Evolutionary conservation across 805 yeast species (phyloP), one percentile per base, ranked within the genome.

Genomic region (Hemisphaericaspora nanyangensis): DNA sequence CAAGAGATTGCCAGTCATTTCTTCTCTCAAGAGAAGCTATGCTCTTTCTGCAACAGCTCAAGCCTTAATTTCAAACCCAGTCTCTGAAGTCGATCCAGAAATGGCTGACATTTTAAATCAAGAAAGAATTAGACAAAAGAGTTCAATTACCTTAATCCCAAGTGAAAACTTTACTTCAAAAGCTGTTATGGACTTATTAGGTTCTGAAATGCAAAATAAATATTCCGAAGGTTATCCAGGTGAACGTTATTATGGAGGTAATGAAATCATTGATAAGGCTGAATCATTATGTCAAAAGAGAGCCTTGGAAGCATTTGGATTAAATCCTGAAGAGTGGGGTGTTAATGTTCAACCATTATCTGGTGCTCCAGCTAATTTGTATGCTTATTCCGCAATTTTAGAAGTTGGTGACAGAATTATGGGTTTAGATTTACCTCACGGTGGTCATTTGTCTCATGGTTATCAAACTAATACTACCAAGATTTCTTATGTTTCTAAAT

Each of bases 151-250:
- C 34, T 77, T 93, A 63, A 93, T 93, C 64, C 96, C 99, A 24
- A 86, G 96, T 39, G 99, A 93, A 73, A 93, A 93, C 70, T 90
- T 91, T 74, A 93, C 99, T 41, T 85, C 97, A 39, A 85, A 85
- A 52, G 85, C 98, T 30, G 99, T 93, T 34, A 85, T 91, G 72
- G 98, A 93, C 58, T 87, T 95, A 25, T 80, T 91, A 56, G 99
- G 99, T 51, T 84, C 98, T 37, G 96, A 95, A 63, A 88, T 93
- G 96, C 86, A 86, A 65, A 93, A 93, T 80, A 93, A 93, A 75
- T 93, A 93, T 73, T 89, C 97, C 29, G 99, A 93, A 72, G 99
- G 99, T 47, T 91, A 93, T 72, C 99, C 99, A 44, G 98, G 98
- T 51, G 97, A 95, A 48, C 82, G 99, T 68, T 93, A 93, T 76